Percentiles rank a stretch among this genome's conserved stretches.
Evolutionary conservation across 352 stramenopile genomes (phyloP).

Genomic region (Pythium rhizo-oryzae): DNA sequence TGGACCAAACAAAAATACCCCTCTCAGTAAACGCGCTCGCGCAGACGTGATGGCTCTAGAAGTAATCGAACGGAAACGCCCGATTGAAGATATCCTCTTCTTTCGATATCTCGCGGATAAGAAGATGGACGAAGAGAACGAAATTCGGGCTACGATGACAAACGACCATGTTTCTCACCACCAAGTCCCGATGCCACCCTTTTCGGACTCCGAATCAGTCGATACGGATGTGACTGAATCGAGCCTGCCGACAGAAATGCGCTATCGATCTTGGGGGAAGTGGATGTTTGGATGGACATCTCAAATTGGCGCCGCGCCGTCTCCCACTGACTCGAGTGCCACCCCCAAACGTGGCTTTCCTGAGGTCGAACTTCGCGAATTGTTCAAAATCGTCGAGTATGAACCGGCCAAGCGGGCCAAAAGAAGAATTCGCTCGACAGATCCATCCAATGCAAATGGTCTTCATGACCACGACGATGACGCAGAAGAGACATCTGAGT

Average conservation of each 20-base stretch:
- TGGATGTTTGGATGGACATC: conserved; percentile 90
- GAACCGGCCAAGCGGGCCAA: conserved; percentile 73
- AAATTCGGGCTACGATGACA: background rate
- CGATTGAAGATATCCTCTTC: conserved; percentile 83
- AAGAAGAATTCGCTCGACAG: conserved; percentile 40
- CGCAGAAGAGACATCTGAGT: conserved; percentile 38
- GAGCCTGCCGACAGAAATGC: conserved; percentile 68
- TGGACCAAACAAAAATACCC: conserved; percentile 6
- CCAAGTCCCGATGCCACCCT: conserved; percentile 49
- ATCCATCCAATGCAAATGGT: conserved; percentile 30
- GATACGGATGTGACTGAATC: conserved; percentile 76
- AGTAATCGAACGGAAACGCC: conserved; percentile 72
- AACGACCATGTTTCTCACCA: background rate
- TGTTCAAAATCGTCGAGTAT: conserved; percentile 90
- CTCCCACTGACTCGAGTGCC: conserved; percentile 33
- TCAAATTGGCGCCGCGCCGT: conserved; percentile 47
- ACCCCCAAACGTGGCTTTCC: conserved; percentile 55
- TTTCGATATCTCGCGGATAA: conserved; percentile 83
- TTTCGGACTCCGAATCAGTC: conserved; percentile 82
- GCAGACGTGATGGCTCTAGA: conserved; percentile 42
- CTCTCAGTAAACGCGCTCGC: background rate
- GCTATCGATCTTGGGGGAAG: conserved; percentile 78
- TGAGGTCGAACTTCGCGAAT: conserved; percentile 80
- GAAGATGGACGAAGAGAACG: conserved; percentile 34
- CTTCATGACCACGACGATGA: conserved; percentile 30